Conservation (phyloP, 352 stramenopile genomes). For the Phytophthora sp. region DNA sequence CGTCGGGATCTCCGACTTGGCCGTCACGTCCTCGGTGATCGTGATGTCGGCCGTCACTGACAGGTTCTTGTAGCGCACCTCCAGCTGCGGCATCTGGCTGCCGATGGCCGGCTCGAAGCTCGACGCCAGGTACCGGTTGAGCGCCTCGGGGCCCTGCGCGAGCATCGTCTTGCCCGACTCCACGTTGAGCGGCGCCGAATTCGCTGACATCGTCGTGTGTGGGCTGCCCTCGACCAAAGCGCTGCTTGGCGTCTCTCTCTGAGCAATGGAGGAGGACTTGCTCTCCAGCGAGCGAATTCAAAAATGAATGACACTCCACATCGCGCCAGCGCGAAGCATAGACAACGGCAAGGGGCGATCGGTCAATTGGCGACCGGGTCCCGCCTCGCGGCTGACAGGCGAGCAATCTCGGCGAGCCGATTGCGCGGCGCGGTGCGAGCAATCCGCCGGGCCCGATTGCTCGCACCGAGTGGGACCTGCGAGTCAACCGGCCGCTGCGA, state of each 20-base stretch:
- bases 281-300: slow-evolving; percentile 2
- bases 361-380: no score
- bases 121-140: slow-evolving; percentile 27
- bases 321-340: neutral
- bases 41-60: slow-evolving; percentile 43
- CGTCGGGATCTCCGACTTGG: slow-evolving; percentile 33
- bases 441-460: slow-evolving; percentile 3
- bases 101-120: slow-evolving; percentile 41
- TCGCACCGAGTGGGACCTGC: slow-evolving; percentile 14
- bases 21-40: slow-evolving; percentile 22
- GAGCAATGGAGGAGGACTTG: slow-evolving; percentile 11
- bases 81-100: slow-evolving; percentile 48
- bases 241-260: neutral
- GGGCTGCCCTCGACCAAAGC: slow-evolving; percentile 1
- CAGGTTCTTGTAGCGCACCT: slow-evolving; percentile 58
- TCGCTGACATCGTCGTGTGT: slow-evolving; percentile 3
- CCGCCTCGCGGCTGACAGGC: no score
- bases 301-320: slow-evolving; percentile 12
- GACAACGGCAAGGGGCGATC: neutral
- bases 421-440: no score
- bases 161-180: slow-evolving; percentile 20
- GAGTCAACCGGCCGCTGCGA: no score
- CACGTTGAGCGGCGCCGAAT: slow-evolving; percentile 6
- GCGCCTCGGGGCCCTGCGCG: slow-evolving; percentile 21
- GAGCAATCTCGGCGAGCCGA: no score